Conservation (phyloP, 192 early-diverging fungal species). For the Endogone sp. region DNA sequence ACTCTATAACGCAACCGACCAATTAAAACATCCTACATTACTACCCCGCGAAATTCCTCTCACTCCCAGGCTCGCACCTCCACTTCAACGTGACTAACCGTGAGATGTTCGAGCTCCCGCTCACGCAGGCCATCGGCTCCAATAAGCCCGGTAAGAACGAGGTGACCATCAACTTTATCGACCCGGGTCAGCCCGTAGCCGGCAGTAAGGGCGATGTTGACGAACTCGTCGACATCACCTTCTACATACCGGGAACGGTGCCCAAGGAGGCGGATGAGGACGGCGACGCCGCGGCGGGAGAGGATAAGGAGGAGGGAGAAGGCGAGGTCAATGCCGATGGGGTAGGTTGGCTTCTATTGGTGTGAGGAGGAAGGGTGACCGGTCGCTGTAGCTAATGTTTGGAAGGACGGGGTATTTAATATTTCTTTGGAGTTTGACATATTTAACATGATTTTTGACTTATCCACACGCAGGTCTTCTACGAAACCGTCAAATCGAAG, state of each 20-base stretch:
- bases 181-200: conserved; percentile 52
- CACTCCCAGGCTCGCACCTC: conserved; percentile 48
- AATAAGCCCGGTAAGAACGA: conserved; percentile 85
- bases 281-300: conserved; percentile 32
- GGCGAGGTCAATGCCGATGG: conserved; percentile 62
- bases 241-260: conserved; percentile 85
- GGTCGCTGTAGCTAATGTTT: no score
- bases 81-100: conserved; percentile 81
- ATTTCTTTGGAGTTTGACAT: no score
- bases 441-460: no score
- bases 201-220: conserved; percentile 62
- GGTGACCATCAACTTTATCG: conserved; percentile 86
- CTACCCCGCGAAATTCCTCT: neutral
- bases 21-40: neutral
- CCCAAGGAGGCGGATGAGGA: conserved; percentile 44
- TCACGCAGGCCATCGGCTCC: conserved; percentile 83
- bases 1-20: no score
- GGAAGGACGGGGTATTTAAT: no score
- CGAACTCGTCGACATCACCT: conserved; percentile 84
- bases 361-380: neutral
- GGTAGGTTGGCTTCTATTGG: conserved; percentile 8
- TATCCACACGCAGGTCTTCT: conserved; percentile 65
- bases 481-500: conserved; percentile 88
- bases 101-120: conserved; percentile 88
- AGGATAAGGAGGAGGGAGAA: conserved; percentile 63